phyloP scores from a whole-genome alignment of 768 basidiomycete genomes.

The Kwoniella dejecticola region DNA sequence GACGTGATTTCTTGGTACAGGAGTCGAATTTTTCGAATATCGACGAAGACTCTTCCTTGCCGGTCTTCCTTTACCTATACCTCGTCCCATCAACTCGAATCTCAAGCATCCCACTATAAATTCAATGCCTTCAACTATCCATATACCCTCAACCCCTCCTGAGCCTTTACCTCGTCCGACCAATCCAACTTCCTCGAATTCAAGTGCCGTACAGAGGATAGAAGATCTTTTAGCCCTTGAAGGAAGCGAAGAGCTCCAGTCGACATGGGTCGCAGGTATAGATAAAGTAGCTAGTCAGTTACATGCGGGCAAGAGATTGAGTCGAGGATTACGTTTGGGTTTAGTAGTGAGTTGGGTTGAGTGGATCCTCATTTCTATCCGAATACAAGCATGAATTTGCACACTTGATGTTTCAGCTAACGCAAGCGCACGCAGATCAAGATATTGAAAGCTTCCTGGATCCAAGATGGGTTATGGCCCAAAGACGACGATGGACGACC shows the following conservation, averaged over 20 bases:
- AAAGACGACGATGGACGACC: conserved; percentile 34
- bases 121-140: conserved; percentile 18
- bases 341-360: conserved; percentile 35
- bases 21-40: conserved; percentile 48
- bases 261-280: conserved; percentile 38
- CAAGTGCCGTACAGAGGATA: conserved; percentile 27
- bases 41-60: conserved; percentile 42
- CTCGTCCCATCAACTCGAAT: conserved; percentile 4
- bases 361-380: neutral
- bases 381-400: no score
- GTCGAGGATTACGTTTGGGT: conserved; percentile 35
- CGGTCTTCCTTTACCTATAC: conserved; percentile 8
- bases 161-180: conserved; percentile 18
- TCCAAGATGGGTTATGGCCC: conserved; percentile 48
- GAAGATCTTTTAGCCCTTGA: conserved; percentile 30
- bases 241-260: conserved; percentile 34
- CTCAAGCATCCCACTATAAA: neutral
- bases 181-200: neutral
- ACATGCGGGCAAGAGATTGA: conserved; percentile 30
- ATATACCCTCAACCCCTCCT: conserved; percentile 24
- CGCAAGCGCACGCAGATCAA: conserved; percentile 41
- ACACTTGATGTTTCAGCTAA: no score
- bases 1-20: no score
- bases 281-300: conserved; percentile 23
- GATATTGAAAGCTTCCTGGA: conserved; percentile 38